Evolutionary conservation across 305 asterid species (phyloP).

Genomic region (Solanum hybrid): DNA sequence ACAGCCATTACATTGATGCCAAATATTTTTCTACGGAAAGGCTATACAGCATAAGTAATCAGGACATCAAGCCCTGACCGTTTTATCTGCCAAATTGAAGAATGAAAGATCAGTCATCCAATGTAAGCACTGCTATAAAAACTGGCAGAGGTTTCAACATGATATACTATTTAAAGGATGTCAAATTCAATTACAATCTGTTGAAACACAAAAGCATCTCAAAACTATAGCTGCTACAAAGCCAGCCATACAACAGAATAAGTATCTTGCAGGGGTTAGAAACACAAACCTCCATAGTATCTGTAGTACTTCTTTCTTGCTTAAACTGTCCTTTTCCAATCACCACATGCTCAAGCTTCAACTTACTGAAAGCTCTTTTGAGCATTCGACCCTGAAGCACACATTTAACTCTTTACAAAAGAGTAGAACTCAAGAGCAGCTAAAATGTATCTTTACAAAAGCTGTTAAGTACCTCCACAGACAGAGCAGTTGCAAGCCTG

Average conservation of each 20-base stretch:
- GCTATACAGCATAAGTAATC: background rate
- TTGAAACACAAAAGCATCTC: background rate
- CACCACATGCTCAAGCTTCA: constrained; percentile 95
- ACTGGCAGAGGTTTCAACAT: background rate
- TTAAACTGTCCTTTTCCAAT: constrained; percentile 94
- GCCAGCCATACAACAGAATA: background rate
- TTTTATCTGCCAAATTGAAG: background rate
- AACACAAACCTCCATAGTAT: constrained; percentile 45
- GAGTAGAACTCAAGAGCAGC: background rate
- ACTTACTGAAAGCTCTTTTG: constrained; percentile 89
- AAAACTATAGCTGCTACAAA: background rate
- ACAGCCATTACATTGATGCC: background rate
- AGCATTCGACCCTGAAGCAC: constrained; percentile 73
- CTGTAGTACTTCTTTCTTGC: constrained; percentile 62
- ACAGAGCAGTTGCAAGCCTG: constrained; percentile 90
- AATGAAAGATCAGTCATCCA: background rate
- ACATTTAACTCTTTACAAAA: background rate
- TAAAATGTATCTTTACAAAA: background rate
- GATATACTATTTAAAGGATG: background rate
- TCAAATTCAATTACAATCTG: background rate
- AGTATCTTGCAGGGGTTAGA: background rate
- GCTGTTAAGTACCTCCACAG: constrained; percentile 56
- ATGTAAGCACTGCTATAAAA: background rate
- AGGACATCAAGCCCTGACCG: background rate
- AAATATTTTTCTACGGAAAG: background rate